Base-by-base conservation (phyloP, 202 grass and related monocot species). In the Schoenoplectus triqueter region DNA sequence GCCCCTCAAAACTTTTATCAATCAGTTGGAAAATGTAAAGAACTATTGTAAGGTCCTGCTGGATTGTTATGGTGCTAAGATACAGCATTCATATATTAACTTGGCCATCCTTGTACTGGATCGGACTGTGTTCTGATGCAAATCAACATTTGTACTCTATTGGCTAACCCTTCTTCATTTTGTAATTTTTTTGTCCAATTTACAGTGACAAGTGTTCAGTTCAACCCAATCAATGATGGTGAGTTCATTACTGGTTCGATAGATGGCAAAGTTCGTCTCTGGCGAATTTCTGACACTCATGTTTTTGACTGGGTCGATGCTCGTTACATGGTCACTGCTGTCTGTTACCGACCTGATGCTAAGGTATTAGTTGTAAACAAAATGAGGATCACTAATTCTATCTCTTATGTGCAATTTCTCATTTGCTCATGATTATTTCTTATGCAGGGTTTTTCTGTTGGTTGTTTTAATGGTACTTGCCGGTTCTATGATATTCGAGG, bases 201-300 rank as follows among this genome's bases (percentile, higher is more conserved):
- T 80, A 75, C 90, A 99, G 96, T 99, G 41, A 99, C 96, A 4
- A 92, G 90, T 47, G 86, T 99, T 69, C 93, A 99, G 31, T 95
- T 99, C 93, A 92, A 89, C 81, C 96, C 96, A 52, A 52, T 83
- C 44, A 89, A 94, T 72, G 93, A 99, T 63, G 84, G 50, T 69
- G 87, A 89, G 87, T 99, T 99, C 84, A 94, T 95, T 20, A 99
- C 88, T 42, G 96, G 96, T 55, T 98, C 95, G 54, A 80, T 95
- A 82, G 95, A 98, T 87, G 86, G 95, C 19, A 95, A 94, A 92
- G 90, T 92, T 69, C 91, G 96, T 39, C 88, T 94, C 80, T 99
- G 96, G 96, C 85, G 84, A 88, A 75, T 89, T 82, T 69, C 87
- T 69, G 88, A 94, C 5, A 92, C 80, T 70, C 86, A 91, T 5